Conservation (phyloP, 352 stramenopile genomes). For the Phytophthora multivora region DNA sequence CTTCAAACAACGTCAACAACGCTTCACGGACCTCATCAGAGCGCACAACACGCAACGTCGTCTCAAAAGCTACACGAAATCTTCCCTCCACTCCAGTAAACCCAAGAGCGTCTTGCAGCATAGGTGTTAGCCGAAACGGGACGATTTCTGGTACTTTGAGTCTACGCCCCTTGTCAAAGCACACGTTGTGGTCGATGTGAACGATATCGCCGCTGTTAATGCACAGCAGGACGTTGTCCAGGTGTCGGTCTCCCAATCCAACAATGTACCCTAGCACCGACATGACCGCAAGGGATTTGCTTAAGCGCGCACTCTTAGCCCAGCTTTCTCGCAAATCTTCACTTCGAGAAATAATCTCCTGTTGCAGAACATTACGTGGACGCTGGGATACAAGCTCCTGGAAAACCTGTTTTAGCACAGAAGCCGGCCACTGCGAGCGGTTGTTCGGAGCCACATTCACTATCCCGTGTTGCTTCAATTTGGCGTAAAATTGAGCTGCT, state of each 20-base stretch:
- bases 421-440: conserved; percentile 60
- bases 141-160: conserved; percentile 92
- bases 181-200: conserved; percentile 94
- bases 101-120: conserved; percentile 78
- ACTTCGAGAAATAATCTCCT: conserved; percentile 63
- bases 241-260: conserved; percentile 90
- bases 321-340: conserved; percentile 68
- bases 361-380: conserved; percentile 65
- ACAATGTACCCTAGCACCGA: conserved; percentile 89
- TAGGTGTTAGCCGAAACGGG: conserved; percentile 89
- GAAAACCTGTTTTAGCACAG: conserved; percentile 70
- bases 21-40: conserved; percentile 67
- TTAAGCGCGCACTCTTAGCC: conserved; percentile 60
- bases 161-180: conserved; percentile 88
- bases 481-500: conserved; percentile 84
- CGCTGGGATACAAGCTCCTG: conserved; percentile 68
- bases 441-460: conserved; percentile 71
- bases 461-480: conserved; percentile 81
- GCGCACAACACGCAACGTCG: conserved; percentile 72
- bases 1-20: conserved; percentile 76
- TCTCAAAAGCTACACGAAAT: conserved; percentile 77
- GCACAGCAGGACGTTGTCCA: conserved; percentile 92
- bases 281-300: conserved; percentile 85
- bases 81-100: conserved; percentile 74
- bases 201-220: conserved; percentile 79